Percentiles rank a stretch among this genome's conserved stretches.
These are phyloP conservation scores for Carallia brachiata DNA, from an alignment of 345 rosid species.

Conservation along the genomic window DNA sequence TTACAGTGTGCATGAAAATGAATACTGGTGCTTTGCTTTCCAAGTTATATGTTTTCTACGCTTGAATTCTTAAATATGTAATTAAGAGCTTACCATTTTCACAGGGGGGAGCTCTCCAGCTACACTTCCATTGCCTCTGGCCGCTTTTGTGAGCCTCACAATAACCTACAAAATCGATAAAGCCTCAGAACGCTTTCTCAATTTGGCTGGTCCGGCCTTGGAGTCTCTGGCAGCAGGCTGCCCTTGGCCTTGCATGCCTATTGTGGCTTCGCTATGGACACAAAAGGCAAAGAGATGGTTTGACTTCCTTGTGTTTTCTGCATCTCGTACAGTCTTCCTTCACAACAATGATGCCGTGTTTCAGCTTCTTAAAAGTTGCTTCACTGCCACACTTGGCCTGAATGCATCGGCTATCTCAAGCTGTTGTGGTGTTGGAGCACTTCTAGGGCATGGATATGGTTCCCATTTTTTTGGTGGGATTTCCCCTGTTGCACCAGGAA, in stretches of 20 bases:
- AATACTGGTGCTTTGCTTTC: neutral
- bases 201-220: slow-evolving; percentile 73
- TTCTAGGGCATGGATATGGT: slow-evolving; percentile 94
- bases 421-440: slow-evolving; percentile 89
- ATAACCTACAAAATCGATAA: slow-evolving; percentile 92
- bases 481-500: slow-evolving; percentile 90
- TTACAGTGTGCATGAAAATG: neutral
- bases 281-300: slow-evolving; percentile 97
- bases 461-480: slow-evolving; percentile 78
- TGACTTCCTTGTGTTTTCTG: slow-evolving; percentile 84
- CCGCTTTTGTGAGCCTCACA: slow-evolving; percentile 91
- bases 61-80: neutral
- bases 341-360: slow-evolving; percentile 82
- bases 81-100: neutral
- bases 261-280: slow-evolving; percentile 80
- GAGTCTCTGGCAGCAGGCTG: slow-evolving; percentile 85
- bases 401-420: slow-evolving; percentile 46
- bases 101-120: slow-evolving; percentile 84
- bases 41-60: neutral
- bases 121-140: slow-evolving; percentile 89
- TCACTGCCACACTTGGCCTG: slow-evolving; percentile 68
- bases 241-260: slow-evolving; percentile 99
- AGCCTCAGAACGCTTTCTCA: slow-evolving; percentile 68
- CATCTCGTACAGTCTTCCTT: slow-evolving; percentile 89
- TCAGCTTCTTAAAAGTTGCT: slow-evolving; percentile 92